A percentile compares a stretch with the other conserved stretches of the same genome.
phyloP scores from a whole-genome alignment of 169 alveolate genomes.

The Plasmodium gallinaceum region DNA sequence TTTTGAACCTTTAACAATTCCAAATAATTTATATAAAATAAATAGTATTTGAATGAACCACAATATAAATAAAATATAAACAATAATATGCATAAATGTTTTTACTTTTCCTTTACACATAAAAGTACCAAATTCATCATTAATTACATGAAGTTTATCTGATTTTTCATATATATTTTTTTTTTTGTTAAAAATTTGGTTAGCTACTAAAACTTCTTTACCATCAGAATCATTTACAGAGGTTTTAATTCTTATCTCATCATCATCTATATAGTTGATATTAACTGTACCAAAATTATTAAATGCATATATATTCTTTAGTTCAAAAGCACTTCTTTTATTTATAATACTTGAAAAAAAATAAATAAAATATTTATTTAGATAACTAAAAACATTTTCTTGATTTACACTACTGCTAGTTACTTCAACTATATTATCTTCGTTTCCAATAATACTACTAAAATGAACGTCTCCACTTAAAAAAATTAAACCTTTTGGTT shows the following conservation, averaged over 20 bases:
- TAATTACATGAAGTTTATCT: conserved; percentile 36
- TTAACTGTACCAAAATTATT: conserved; percentile 61
- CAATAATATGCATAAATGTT: conserved; percentile 19
- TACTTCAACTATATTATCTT: conserved; percentile 77
- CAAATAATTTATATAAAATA: conserved; percentile 19
- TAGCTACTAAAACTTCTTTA: conserved; percentile 40
- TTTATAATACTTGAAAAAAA: conserved; percentile 10
- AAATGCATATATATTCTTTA: conserved; percentile 37
- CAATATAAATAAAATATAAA: conserved; percentile 38
- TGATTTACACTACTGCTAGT: conserved; percentile 73
- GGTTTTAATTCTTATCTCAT: conserved; percentile 48
- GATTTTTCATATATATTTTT: conserved; percentile 46
- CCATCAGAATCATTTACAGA: conserved; percentile 58
- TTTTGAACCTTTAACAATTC: conserved; percentile 14
- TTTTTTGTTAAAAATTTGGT: conserved; percentile 55
- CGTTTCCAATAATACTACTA: conserved; percentile 78
- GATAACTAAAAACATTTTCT: conserved; percentile 36
- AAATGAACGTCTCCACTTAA: conserved; percentile 91
- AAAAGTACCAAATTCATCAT: conserved; percentile 67
- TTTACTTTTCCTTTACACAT: conserved; percentile 31
- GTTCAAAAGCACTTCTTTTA: conserved; percentile 39
- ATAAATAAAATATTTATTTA: conserved; percentile 43
- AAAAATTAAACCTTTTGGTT: conserved; percentile 87
- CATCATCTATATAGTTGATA: conserved; percentile 24
- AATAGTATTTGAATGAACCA: conserved; percentile 28